These are phyloP conservation scores for Coemansia sp. DNA, from an alignment of 192 early-diverging fungal genomes.

Conservation along the genomic window DNA sequence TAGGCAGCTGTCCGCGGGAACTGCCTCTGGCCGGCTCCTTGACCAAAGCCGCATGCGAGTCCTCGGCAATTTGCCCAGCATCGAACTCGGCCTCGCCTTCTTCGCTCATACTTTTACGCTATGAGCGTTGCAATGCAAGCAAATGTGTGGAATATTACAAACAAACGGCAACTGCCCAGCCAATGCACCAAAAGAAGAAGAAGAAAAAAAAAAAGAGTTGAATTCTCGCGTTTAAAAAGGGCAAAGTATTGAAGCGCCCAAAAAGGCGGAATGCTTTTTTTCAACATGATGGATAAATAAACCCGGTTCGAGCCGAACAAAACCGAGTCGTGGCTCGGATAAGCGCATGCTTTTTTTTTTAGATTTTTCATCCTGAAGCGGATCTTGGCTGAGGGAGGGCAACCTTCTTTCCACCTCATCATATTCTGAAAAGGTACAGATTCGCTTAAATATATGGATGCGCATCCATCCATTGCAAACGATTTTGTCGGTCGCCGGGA, in stretches of 20 bases:
- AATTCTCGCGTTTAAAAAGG: not conserved
- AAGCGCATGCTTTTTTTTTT: not conserved
- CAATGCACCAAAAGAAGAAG: not conserved
- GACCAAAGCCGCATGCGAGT: not conserved
- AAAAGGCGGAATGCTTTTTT: not conserved
- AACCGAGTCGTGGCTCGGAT: not conserved
- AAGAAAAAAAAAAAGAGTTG: not conserved
- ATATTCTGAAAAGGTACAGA: slow-evolving; percentile 9
- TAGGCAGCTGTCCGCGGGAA: not conserved
- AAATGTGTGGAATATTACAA: not conserved
- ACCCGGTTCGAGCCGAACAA: not conserved
- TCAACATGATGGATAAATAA: too few relatives aligned
- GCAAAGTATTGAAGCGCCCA: not conserved
- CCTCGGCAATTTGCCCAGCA: slow-evolving; percentile 25
- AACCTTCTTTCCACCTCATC: not conserved
- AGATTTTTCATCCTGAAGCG: not conserved
- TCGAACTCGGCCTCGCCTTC: slow-evolving; percentile 49
- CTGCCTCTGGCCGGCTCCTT: not conserved
- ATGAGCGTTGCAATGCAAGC: not conserved
- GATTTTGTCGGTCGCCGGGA: too few relatives aligned
- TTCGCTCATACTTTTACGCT: slow-evolving; percentile 38
- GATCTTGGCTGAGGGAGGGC: not conserved
- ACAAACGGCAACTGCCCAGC: not conserved
- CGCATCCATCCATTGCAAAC: slow-evolving; percentile 9
- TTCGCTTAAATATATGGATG: slow-evolving; percentile 1